Conservation (phyloP, 208 protist genomes). For the Trypanosomatidae sp. region DNA sequence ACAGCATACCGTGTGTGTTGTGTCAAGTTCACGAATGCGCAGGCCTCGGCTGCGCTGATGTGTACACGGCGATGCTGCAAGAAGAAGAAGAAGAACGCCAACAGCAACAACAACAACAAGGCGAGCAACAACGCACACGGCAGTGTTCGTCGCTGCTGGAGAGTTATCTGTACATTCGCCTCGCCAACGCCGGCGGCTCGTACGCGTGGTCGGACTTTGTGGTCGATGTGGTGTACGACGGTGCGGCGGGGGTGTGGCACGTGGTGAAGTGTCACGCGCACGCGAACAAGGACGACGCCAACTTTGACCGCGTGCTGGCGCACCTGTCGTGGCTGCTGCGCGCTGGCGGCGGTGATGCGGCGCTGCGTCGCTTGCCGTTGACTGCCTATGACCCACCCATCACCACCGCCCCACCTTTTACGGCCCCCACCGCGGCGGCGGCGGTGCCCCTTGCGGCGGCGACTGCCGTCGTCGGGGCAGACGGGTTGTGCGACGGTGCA, state of each 20-base stretch:
- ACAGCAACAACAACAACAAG: too few relatives aligned
- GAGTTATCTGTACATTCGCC: slow-evolving; percentile 40
- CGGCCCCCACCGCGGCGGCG: neutral
- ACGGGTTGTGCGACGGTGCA: too few relatives aligned
- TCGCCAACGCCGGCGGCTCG: slow-evolving; percentile 66
- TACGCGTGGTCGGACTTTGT: slow-evolving; percentile 77
- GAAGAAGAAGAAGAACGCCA: too few relatives aligned
- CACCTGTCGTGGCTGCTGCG: slow-evolving; percentile 45
- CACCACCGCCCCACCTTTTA: too few relatives aligned
- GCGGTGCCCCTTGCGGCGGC: too few relatives aligned
- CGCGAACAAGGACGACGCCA: slow-evolving; percentile 40
- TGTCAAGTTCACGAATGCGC: slow-evolving; percentile 48
- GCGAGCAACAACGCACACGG: too few relatives aligned
- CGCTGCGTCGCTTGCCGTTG: neutral
- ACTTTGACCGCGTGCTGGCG: slow-evolving; percentile 39
- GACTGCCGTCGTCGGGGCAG: too few relatives aligned
- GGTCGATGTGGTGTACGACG: slow-evolving; percentile 50
- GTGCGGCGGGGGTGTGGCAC: slow-evolving; percentile 36
- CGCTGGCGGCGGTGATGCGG: slow-evolving; percentile 2
- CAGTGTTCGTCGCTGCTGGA: slow-evolving; percentile 15
- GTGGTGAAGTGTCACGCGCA: slow-evolving; percentile 29
- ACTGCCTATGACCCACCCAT: neutral
- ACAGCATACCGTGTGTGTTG: slow-evolving; percentile 35
- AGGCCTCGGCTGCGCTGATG: slow-evolving; percentile 15
- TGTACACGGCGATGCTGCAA: neutral